A percentile compares a stretch with the other conserved stretches of the same genome.
Conservation (phyloP, 2,329 filamentous ascomycete genomes). For the Aureobasidium mangrovei region DNA sequence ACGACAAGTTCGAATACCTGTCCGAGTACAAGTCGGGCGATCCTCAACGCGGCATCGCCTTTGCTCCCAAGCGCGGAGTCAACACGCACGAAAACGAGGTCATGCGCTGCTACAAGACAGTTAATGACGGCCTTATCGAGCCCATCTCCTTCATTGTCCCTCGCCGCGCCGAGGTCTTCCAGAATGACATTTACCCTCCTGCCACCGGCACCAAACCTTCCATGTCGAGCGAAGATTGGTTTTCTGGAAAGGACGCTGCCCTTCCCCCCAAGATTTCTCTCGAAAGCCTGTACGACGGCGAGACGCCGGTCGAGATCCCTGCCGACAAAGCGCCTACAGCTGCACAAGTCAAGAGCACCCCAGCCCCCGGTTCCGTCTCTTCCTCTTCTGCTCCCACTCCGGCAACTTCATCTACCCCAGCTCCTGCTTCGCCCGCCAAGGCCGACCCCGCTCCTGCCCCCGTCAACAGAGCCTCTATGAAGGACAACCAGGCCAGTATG, state of each 20-base stretch:
- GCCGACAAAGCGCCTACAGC: constrained; percentile 53
- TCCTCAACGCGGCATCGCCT: constrained; percentile 88
- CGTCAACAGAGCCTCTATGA: constrained; percentile 48
- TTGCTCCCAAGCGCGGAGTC: constrained; percentile 88
- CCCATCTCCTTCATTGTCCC: constrained; percentile 97
- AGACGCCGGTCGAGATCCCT: constrained; percentile 66
- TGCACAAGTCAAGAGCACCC: constrained; percentile 29
- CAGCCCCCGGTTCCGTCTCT: constrained; percentile 18
- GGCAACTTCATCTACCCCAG: constrained; percentile 32
- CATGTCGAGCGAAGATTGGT: constrained; percentile 73
- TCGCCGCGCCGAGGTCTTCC: constrained; percentile 85
- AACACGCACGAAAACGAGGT: constrained; percentile 96
- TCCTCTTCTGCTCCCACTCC: constrained; percentile 17
- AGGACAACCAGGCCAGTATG: constrained; percentile 81
- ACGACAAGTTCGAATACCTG: constrained; percentile 96
- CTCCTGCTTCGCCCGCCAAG: constrained; percentile 34
- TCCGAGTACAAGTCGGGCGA: constrained; percentile 97
- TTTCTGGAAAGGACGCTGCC: constrained; percentile 66
- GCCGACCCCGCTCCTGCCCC: constrained; percentile 40
- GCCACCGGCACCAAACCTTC: constrained; percentile 71
- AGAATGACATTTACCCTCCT: constrained; percentile 93
- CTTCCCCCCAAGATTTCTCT: constrained; percentile 88
- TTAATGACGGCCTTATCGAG: constrained; percentile 89
- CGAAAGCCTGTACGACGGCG: constrained; percentile 82
- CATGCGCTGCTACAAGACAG: constrained; percentile 92